A percentile compares a stretch with the other conserved stretches of the same genome.
Evolutionary conservation across 106 monocot species (phyloP).

Genomic region (Gastrodia elata): DNA sequence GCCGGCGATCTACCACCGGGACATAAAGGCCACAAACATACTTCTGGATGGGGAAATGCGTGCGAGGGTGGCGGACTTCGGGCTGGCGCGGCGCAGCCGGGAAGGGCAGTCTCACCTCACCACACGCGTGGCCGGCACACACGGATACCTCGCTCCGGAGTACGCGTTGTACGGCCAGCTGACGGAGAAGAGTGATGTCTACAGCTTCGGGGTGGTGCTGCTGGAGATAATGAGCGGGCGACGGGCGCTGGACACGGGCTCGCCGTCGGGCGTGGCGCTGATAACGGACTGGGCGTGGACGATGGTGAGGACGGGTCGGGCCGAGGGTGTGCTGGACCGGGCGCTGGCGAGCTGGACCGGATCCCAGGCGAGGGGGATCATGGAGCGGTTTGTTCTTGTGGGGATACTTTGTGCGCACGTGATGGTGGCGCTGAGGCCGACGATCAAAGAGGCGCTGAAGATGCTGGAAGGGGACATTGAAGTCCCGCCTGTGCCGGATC

Average conservation of each 20-base stretch:
- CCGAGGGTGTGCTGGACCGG: conserved; percentile 44
- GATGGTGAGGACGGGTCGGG: conserved; percentile 50
- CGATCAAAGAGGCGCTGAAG: conserved; percentile 59
- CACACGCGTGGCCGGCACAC: conserved; percentile 64
- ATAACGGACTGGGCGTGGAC: conserved; percentile 92
- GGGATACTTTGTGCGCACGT: conserved; percentile 71
- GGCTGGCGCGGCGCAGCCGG: conserved; percentile 41
- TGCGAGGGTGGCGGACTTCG: conserved; percentile 74
- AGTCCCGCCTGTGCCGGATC: conserved; percentile 44
- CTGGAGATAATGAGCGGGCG: conserved; percentile 79
- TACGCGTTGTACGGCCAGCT: conserved; percentile 92
- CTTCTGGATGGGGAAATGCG: conserved; percentile 60
- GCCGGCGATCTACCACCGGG: conserved; percentile 72
- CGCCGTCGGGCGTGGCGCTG: conserved; percentile 27
- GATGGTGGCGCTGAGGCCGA: conserved; percentile 69
- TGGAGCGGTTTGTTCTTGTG: conserved; percentile 71
- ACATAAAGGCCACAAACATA: conserved; percentile 86
- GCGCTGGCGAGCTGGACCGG: conserved; percentile 12
- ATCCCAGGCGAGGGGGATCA: conserved; percentile 30
- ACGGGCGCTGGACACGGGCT: conserved; percentile 54
- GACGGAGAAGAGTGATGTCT: conserved; percentile 95
- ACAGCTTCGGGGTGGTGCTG: conserved; percentile 74
- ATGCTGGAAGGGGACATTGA: conserved; percentile 69
- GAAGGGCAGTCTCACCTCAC: conserved; percentile 71
- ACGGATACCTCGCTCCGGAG: conserved; percentile 78